Percentiles rank a stretch among this genome's conserved stretches.
phyloP scores from a whole-genome alignment of 1,284 basidiomycete species.

The Neolentinus lepideus region DNA sequence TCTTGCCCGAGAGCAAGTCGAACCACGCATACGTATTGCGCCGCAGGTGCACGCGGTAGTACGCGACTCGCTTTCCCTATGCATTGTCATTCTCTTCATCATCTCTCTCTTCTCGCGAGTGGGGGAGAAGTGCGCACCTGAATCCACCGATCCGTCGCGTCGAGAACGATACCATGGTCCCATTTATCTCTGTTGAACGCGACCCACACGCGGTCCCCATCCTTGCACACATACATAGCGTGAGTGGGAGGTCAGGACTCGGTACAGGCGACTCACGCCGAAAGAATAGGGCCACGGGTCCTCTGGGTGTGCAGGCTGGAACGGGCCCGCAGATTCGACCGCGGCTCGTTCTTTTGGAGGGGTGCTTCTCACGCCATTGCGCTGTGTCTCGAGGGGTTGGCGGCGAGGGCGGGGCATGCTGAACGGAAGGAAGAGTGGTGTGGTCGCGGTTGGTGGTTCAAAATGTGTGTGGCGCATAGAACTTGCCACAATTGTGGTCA shows the following conservation, averaged over 20 bases:
- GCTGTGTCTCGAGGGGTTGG: too few species aligned
- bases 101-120: too few species aligned
- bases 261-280: not conserved
- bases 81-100: not conserved
- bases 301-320: not conserved
- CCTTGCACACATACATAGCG: too few species aligned
- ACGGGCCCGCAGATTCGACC: too few species aligned
- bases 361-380: too few species aligned
- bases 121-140: not conserved
- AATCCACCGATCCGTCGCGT: not conserved
- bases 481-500: too few species aligned
- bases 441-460: too few species aligned
- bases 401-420: too few species aligned
- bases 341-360: too few species aligned
- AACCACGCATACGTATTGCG: not conserved
- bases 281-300: not conserved
- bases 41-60: not conserved
- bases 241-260: not conserved
- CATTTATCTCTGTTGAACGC: not conserved
- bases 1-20: not conserved
- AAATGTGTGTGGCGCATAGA: too few species aligned
- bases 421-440: too few species aligned
- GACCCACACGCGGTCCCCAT: not conserved
- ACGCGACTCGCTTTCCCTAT: not conserved
- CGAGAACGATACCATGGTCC: not conserved